Base-by-base conservation (phyloP, 768 basidiomycete species). In the Podaxis mareebaensis region DNA sequence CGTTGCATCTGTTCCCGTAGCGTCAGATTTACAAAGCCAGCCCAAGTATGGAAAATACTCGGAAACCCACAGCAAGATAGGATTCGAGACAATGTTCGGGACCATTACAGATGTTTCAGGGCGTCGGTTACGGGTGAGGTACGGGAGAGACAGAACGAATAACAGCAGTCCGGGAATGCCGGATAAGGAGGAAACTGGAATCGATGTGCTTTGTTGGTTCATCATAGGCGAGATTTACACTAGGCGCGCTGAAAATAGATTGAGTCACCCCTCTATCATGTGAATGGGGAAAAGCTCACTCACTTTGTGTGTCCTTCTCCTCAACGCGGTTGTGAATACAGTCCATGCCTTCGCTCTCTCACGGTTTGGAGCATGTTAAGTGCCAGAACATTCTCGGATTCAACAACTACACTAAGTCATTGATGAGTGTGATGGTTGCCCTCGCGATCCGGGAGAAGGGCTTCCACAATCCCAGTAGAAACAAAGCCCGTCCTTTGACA, bases 401-500 rank as follows among this genome's bases (percentile, higher is more conserved):
- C 44, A 39, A 39, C 2, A 57, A 57, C 4, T 38, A 30, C 4
- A 1, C 3, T 30, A 6, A 56, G 13, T 54, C 54, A 62, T 6
- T 28, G 30, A 22, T 36, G 48, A 55, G 38, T 46, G 12, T 49
- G 36, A 30, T 57, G 53, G 3, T 30, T 39, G 28, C 54, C 61
- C 3, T 55, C 53, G 20, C 30, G 17, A 17, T 56, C 61, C 3
- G 46, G 53, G 10, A 62, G 22, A 17, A 40, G 12, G 13, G 22
- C 20, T 48, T 62, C 54, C 11, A 56, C 22, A 2, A 62, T 56
- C 17, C 44, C 54, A n/a, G 56, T 44, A 15, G 61, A 62, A 17
- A 46, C 17, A 22, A 48, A 38, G 26, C 44, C 53, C 7, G 53
- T 62, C 11, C 17, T 55, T 40, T 62, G 61, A 20, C 61, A 48